Evolutionary conservation across 139 green algal genomes (phyloP).

Genomic region (Coelastrella sp.): DNA sequence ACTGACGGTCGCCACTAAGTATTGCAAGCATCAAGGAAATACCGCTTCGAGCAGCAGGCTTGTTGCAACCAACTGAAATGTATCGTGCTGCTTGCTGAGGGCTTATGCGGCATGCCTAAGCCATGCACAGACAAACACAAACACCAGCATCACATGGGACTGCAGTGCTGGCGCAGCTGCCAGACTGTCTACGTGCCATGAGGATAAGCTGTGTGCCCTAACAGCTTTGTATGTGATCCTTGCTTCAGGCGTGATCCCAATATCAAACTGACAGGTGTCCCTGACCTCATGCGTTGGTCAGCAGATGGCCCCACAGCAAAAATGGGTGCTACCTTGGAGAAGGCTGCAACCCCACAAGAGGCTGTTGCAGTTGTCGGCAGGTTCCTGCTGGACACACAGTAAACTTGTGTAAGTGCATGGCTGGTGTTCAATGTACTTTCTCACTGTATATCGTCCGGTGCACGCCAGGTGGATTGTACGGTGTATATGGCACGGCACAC

Average conservation of each 20-base stretch:
- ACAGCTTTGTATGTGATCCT: background rate
- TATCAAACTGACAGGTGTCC: conserved; percentile 40
- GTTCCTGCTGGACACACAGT: background rate
- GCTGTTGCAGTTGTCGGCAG: conserved; percentile 17
- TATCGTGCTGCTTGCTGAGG: too few relatives aligned
- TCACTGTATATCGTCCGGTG: too few relatives aligned
- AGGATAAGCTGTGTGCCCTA: background rate
- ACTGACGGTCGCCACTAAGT: too few relatives aligned
- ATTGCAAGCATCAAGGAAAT: too few relatives aligned
- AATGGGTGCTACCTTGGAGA: conserved; percentile 36
- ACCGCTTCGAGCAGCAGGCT: too few relatives aligned
- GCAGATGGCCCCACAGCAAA: conserved; percentile 20
- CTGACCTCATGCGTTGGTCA: conserved; percentile 47
- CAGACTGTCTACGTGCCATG: background rate
- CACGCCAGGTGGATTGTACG: too few relatives aligned
- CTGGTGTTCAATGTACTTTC: too few relatives aligned
- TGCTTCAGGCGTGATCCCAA: conserved; percentile 22
- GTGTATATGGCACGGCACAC: too few relatives aligned
- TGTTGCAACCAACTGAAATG: too few relatives aligned
- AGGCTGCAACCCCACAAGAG: conserved; percentile 30
- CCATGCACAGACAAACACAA: background rate
- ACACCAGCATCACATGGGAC: background rate
- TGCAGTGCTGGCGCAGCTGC: background rate
- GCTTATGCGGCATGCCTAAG: too few relatives aligned
- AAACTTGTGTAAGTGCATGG: too few relatives aligned